Evolutionary conservation across 179 eudicot species (phyloP).

Genomic region (Spinacia oleracea): DNA sequence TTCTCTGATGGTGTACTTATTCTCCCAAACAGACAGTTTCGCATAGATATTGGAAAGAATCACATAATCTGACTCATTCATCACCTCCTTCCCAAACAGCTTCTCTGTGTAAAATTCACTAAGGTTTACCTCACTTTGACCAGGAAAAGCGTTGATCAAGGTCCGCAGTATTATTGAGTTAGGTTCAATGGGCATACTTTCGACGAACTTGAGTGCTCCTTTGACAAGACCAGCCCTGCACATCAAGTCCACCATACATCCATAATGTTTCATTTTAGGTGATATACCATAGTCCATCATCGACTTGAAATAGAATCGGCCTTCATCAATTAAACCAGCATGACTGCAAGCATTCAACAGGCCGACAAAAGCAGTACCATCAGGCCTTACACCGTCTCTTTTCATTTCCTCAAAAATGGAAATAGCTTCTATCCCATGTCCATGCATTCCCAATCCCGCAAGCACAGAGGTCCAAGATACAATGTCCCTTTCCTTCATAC

Average conservation of each 20-base stretch:
- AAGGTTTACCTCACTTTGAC: conserved; percentile 44
- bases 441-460: conserved; percentile 61
- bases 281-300: conserved; percentile 41
- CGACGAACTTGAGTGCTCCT: conserved; percentile 52
- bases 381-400: conserved; percentile 38
- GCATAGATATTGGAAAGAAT: conserved; percentile 61
- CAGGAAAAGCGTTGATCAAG: conserved; percentile 46
- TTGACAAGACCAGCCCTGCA: conserved; percentile 55
- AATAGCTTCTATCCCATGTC: conserved; percentile 57
- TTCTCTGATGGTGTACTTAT: conserved; percentile 51
- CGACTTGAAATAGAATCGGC: conserved; percentile 41
- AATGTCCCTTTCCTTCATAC: conserved; percentile 40
- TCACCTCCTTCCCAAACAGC: conserved; percentile 42
- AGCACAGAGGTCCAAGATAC: conserved; percentile 66
- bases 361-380: conserved; percentile 53
- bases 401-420: conserved; percentile 59
- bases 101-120: conserved; percentile 42
- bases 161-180: conserved; percentile 56
- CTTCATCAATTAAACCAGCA: conserved; percentile 60
- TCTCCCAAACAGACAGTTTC: conserved; percentile 53
- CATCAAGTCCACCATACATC: conserved; percentile 69
- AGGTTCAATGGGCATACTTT: conserved; percentile 58
- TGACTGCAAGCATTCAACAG: conserved; percentile 69
- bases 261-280: conserved; percentile 65
- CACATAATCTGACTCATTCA: conserved; percentile 53